These are phyloP conservation scores for Magnolia kwangsiensis DNA, from an alignment of 164 flowering plant species.

Conservation along the genomic window DNA sequence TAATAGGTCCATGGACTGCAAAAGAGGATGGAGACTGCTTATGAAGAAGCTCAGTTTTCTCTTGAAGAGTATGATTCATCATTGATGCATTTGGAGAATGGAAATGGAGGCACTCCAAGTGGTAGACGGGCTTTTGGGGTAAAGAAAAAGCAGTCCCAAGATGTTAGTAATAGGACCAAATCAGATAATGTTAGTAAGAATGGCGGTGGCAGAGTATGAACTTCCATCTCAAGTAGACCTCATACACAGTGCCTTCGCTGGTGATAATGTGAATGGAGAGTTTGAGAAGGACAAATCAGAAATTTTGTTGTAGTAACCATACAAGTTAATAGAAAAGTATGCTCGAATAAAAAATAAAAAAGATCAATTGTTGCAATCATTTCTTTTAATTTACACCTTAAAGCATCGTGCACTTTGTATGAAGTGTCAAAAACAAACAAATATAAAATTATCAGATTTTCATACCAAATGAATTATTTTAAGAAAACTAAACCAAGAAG, in stretches of 20 bases:
- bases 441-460: too few species aligned
- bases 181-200: conserved; percentile 30
- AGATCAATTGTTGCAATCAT: too few species aligned
- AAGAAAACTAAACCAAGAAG: too few species aligned
- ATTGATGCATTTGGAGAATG: conserved; percentile 41
- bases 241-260: conserved; percentile 81
- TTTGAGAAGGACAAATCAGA: conserved; percentile 70
- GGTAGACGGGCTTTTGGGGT: conserved; percentile 80
- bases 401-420: too few species aligned
- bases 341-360: too few species aligned
- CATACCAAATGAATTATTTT: too few species aligned
- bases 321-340: too few species aligned
- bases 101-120: conserved; percentile 28
- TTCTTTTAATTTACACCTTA: too few species aligned
- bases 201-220: conserved; percentile 46
- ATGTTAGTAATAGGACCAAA: conserved; percentile 23
- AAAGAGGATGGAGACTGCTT: conserved; percentile 62
- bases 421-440: too few species aligned
- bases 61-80: conserved; percentile 67
- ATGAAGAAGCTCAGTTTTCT: conserved; percentile 69
- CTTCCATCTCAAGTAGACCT: conserved; percentile 91
- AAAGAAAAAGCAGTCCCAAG: conserved; percentile 33
- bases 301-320: conserved; percentile 20
- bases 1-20: conserved; percentile 66
- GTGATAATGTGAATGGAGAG: conserved; percentile 91